phyloP scores from a whole-genome alignment of 2,329 filamentous ascomycete genomes.

The Exserohilum rostratum region DNA sequence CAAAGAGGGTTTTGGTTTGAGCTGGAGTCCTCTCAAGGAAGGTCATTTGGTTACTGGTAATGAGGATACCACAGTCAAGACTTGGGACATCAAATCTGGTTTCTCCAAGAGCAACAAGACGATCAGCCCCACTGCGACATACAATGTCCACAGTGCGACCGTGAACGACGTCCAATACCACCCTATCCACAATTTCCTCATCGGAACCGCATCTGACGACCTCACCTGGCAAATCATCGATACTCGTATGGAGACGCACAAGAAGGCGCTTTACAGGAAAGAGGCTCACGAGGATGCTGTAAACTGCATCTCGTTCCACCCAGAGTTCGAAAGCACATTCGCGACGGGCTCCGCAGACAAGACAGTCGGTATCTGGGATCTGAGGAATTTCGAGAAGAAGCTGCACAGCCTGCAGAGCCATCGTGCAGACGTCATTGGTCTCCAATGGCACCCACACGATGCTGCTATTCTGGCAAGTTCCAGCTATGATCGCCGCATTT shows the following conservation, averaged over 20 bases:
- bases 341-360: constrained; percentile 96
- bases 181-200: constrained; percentile 76
- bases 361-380: constrained; percentile 92
- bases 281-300: constrained; percentile 89
- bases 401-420: constrained; percentile 90
- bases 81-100: constrained; percentile 84
- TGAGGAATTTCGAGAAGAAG: constrained; percentile 87
- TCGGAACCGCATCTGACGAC: constrained; percentile 95
- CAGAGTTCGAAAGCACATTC: constrained; percentile 84
- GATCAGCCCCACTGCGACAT: constrained; percentile 74
- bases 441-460: constrained; percentile 94
- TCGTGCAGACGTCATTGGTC: constrained; percentile 84
- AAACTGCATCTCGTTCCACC: constrained; percentile 95
- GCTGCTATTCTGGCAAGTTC: constrained; percentile 86
- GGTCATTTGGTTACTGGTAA: constrained; percentile 88
- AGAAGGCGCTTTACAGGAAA: constrained; percentile 71
- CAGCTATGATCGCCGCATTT: constrained; percentile 89
- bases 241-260: constrained; percentile 70
- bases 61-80: constrained; percentile 86
- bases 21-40: constrained; percentile 85
- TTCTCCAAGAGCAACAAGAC: constrained; percentile 72
- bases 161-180: constrained; percentile 99
- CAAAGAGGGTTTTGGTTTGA: constrained; percentile 87
- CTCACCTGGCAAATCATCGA: constrained; percentile 92
- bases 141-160: constrained; percentile 85